Evolutionary conservation across 1,284 basidiomycete species (phyloP), one percentile per base, ranked within the genome.

Genomic region (Cystobasidium pallidum): DNA sequence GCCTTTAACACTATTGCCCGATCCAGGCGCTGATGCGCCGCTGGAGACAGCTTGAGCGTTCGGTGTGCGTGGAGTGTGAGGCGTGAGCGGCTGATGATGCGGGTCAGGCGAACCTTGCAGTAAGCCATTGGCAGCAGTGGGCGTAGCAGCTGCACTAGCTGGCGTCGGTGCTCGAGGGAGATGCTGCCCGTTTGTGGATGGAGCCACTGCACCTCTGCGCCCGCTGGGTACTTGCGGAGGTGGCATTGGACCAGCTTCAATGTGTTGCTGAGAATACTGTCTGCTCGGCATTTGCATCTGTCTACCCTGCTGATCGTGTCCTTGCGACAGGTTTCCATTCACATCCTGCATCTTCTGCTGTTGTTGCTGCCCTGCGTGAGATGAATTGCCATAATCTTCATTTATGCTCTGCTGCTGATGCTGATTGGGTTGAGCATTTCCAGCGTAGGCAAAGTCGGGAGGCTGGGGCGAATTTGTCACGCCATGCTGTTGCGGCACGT

Each of bases 71-170:
- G 68, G 68, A 15, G 67, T 70, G 21, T 55, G 65, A 17, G 65
- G 65, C 1, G 66, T 68, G 21, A 52, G n/a, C 3, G 66, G 66
- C 41, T 64, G 61, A 39, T 58, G 49, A 7, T 61, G 47, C 1
- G 68, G 41, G 17, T 71, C 68, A 49, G 68, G 68, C 13, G 59
- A 63, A 10, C 68, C 68, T 21, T 63, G 59, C n/a, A 34, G n/a
- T 30, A 52, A 28, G 19, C 68, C 68, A 34, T 63, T 64, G 21
- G 52, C 54, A n/a, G n/a, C n/a, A 19, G 66, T 30, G 15, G 68
- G 68, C 32, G 68, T 71, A 10, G 68, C 57, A 28, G 61, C 68
- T 26, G 54, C 34, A 28, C 47, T 54, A 17, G 61, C 34, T 13
- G 59, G 59, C 28, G 45, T 43, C 11, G 64, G 64, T 41, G 64